Evolutionary conservation across 108 stramenopile genomes (phyloP), one percentile per base, ranked within the genome.

Genomic region (Fragilaria radians): DNA sequence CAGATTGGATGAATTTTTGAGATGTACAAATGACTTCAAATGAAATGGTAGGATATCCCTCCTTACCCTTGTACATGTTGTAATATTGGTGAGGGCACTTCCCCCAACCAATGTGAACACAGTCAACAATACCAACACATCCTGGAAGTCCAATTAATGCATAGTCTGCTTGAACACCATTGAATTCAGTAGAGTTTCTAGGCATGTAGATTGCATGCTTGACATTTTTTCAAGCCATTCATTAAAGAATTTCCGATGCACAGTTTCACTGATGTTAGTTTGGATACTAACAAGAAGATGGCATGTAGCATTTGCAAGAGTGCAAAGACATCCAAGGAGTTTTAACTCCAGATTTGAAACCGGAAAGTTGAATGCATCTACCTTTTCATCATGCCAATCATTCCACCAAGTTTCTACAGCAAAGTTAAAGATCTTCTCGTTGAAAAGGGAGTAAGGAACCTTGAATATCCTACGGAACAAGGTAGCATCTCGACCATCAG

Each of bases 41-140:
- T n/a, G 69, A 68, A 1, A 76, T 19, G 1, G 69, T 61, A 1
- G 69, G 64, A 36, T 54, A 76, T 14, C 26, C 27, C 34, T 76
- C 69, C 28, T 71, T 71, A 2, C 65, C 69, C 24, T 52, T 50
- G 21, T 33, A 28, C 51, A 28, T 65, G 36, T 64, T 66, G 4
- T 7, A 14, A 36, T 66, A 51, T 5, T 62, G 59, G 1, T 61
- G 61, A 21, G 66, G 74, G 57, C 70, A 76, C 34, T 33, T 28
- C 19, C 46, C 45, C 74, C 74, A 76, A 17, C 55, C 48, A 26
- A 70, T 32, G 21, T 71, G 74, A 11, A 76, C 69, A 52, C 70
- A 66, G 49, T 76, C 69, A 31, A 76, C 58, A 18, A 27, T 58
- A 24, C 74, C 69, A 0, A 34, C 54, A 57, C 61, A 62, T 17